Conservation (phyloP, 345 rosid species). For the Murraya paniculata region DNA sequence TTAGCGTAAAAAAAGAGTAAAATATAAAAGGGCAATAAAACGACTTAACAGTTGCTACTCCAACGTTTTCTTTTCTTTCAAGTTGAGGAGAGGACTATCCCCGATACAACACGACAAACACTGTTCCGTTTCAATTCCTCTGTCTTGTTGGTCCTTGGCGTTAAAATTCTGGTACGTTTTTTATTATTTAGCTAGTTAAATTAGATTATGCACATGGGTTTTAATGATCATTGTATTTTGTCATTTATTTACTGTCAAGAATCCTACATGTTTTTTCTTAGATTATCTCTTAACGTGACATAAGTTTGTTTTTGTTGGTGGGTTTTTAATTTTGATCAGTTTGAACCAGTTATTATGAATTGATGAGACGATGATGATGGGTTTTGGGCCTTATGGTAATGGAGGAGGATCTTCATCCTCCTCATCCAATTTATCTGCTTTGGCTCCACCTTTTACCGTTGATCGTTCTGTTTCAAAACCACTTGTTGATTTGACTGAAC, state of each 20-base stretch:
- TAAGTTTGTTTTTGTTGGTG: background rate
- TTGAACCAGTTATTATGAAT: background rate
- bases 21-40: too few relatives aligned
- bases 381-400: slow-evolving; percentile 30
- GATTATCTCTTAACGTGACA: background rate
- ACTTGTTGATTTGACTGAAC: slow-evolving; percentile 39
- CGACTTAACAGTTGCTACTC: too few relatives aligned
- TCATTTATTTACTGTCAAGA: background rate
- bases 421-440: slow-evolving; percentile 50
- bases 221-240: too few relatives aligned
- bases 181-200: too few relatives aligned
- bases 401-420: slow-evolving; percentile 44
- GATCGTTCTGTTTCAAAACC: slow-evolving; percentile 34
- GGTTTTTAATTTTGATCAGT: slow-evolving; percentile 16
- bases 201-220: too few relatives aligned
- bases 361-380: slow-evolving; percentile 33
- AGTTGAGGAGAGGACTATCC: background rate
- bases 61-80: too few relatives aligned
- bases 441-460: slow-evolving; percentile 61
- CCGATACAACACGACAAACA: background rate
- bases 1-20: too few relatives aligned
- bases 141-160: background rate
- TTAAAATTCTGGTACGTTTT: too few relatives aligned
- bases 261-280: background rate
- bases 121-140: background rate